Evolutionary conservation across 805 yeast genomes (phyloP), one percentile per base, ranked within the genome.

Genomic region (Phaffomyces thermotolerans): DNA sequence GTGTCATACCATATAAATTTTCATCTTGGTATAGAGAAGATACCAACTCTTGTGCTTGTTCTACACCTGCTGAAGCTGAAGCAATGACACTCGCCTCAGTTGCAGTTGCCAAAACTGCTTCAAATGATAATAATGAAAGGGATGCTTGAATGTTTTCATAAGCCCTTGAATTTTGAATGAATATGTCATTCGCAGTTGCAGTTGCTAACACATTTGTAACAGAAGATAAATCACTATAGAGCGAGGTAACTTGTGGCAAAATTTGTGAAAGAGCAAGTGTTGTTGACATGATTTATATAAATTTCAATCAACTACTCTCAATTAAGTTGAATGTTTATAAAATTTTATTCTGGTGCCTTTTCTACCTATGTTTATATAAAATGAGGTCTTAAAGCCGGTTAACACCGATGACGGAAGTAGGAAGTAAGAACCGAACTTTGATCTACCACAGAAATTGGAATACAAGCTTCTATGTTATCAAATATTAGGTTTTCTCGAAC

Each of bases 1-100:
- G 89, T 22, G 54, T 53, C 54, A 64, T 63, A 32, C 74, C 78
- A 43, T 65, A 73, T 14, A 48, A 14, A 24, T 50, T 52, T 6
- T 46, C 51, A 15, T 39, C 47, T 2, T 35, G 8, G 14, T 39
- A 40, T 2, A 49, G 17, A 1, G 49, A 39, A 5, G 48, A 42
- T 10, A 54, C n/a, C 0, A 36, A 30, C 6, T 14, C 31, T 15
- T 36, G 36, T 2, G 48, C 52, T 8, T 36, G 39, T 6, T 35
- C 39, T 17, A 20, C 32, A 6, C 42, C 47, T 2, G 32, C 22
- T 9, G 47, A 32, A 2, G 60, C 60, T 3, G 45, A 42, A 12
- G 33, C 36, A 4, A 46, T 34, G 6, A 29, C 46, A 8, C 36
- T 14, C 2, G 46, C n/a, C 3, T 47, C 50, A 0, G 56, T 47